phyloP scores from a whole-genome alignment of 2,329 filamentous ascomycete genomes.

The Apiospora rasikravindrae region DNA sequence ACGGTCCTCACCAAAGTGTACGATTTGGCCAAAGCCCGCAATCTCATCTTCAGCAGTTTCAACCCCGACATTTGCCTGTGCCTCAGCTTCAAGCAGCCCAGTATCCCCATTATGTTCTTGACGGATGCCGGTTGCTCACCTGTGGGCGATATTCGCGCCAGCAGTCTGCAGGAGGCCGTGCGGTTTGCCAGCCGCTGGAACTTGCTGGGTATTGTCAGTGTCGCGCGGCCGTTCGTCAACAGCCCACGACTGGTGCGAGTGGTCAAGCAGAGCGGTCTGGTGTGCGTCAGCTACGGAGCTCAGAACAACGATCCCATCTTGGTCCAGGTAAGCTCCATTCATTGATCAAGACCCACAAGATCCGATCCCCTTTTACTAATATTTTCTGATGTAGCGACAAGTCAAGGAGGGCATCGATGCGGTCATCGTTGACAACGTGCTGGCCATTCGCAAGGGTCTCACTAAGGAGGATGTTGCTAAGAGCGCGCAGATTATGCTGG shows the following conservation, averaged over 20 bases:
- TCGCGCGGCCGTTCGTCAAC: conserved; percentile 86
- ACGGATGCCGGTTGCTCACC: conserved; percentile 83
- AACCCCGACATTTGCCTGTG: conserved; percentile 96
- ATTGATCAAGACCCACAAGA: neutral
- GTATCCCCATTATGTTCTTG: conserved; percentile 92
- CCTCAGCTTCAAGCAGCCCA: conserved; percentile 95
- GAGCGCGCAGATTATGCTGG: neutral
- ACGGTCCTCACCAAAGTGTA: conserved; percentile 91
- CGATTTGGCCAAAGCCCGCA: conserved; percentile 78
- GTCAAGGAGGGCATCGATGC: conserved; percentile 95
- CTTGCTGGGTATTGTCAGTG: conserved; percentile 85
- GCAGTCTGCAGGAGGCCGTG: conserved; percentile 92
- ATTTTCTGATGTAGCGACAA: conserved; percentile 66
- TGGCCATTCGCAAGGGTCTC: conserved; percentile 89
- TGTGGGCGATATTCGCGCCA: conserved; percentile 88
- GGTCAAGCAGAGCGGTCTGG: conserved; percentile 90
- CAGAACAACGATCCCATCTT: conserved; percentile 87
- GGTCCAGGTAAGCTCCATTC: conserved; percentile 71
- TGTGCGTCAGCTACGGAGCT: conserved; percentile 93
- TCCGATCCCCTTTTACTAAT: neutral
- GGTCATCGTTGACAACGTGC: conserved; percentile 94
- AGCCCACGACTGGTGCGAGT: conserved; percentile 88
- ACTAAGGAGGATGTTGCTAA: conserved; percentile 51
- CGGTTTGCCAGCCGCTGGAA: conserved; percentile 96
- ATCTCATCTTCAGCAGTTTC: conserved; percentile 96